phyloP scores from a whole-genome alignment of 352 stramenopile genomes.

The Globisporangium iwayamae region DNA sequence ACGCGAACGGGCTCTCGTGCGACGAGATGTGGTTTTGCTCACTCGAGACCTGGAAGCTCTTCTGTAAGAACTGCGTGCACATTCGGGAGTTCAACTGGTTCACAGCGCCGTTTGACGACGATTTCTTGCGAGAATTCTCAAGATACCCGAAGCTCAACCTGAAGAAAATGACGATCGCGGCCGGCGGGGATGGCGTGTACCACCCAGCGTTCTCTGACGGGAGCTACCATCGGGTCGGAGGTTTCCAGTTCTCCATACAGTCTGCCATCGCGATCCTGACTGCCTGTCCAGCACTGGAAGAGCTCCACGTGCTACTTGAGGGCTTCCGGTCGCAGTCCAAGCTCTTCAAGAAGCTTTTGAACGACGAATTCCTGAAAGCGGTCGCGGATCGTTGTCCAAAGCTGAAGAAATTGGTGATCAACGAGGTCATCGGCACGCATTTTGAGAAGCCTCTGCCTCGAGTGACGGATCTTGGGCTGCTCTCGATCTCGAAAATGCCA shows the following conservation, averaged over 20 bases:
- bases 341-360: constrained; percentile 4
- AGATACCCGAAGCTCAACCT: constrained; percentile 1
- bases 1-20: constrained; percentile 17
- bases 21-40: constrained; percentile 21
- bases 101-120: constrained; percentile 11
- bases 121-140: constrained; percentile 5
- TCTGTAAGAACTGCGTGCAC: constrained; percentile 7
- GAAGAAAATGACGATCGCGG: constrained; percentile 12
- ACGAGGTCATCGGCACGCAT: constrained; percentile 9
- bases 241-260: constrained; percentile 5
- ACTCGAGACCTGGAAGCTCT: constrained; percentile 2
- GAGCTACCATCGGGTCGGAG: background rate
- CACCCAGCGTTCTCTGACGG: constrained; percentile 4
- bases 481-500: constrained; percentile 1
- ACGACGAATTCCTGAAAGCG: constrained; percentile 1
- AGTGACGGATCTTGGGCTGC: constrained; percentile 9
- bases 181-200: constrained; percentile 8
- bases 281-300: constrained; percentile 14
- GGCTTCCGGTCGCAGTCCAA: background rate
- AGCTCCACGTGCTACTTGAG: constrained; percentile 13
- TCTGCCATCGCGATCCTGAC: background rate
- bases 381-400: constrained; percentile 3
- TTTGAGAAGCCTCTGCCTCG: background rate
- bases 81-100: constrained; percentile 18
- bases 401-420: constrained; percentile 5